A percentile compares a stretch with the other conserved stretches of the same genome.
Evolutionary conservation across 2,329 filamentous ascomycete species (phyloP).

Genomic region (Coniochaeta ligniaria): DNA sequence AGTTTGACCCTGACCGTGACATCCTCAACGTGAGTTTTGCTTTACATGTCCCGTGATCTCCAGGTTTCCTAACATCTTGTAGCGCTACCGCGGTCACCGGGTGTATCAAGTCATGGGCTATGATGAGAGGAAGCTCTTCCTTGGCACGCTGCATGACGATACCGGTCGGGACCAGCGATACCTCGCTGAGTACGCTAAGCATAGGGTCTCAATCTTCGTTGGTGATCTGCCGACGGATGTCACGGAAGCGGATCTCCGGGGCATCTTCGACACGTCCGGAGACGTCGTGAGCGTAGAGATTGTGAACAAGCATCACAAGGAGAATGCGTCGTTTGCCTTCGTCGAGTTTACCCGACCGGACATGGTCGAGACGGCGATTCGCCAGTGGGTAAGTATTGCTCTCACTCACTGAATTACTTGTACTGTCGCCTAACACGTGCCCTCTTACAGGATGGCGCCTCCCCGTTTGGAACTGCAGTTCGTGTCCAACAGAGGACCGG

Average conservation of each 20-base stretch:
- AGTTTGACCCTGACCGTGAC: constrained; percentile 43
- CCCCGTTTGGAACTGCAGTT: no score
- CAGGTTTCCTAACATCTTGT: not conserved
- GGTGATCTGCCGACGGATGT: constrained; percentile 19
- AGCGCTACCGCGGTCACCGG: constrained; percentile 10
- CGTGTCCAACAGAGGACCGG: not conserved
- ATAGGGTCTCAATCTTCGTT: constrained; percentile 26
- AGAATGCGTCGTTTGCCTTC: constrained; percentile 21
- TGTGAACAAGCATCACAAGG: constrained; percentile 13
- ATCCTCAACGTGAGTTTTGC: constrained; percentile 36
- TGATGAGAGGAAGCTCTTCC: not conserved
- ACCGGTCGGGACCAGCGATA: constrained; percentile 9
- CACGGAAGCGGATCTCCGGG: constrained; percentile 15
- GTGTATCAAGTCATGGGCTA: not conserved
- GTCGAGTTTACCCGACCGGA: constrained; percentile 12
- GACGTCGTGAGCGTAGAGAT: constrained; percentile 20
- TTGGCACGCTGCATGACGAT: no score
- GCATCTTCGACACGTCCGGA: constrained; percentile 16
- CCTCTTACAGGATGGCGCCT: no score
- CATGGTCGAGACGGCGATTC: constrained; percentile 7
- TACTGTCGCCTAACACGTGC: not conserved
- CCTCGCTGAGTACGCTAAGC: constrained; percentile 22
- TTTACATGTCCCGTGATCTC: not conserved
- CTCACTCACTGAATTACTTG: not conserved
- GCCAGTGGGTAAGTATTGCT: not conserved